Evolutionary conservation across 164 flowering plant species (phyloP), one percentile per base, ranked within the genome.

Genomic region (Tinospora cordifolia): DNA sequence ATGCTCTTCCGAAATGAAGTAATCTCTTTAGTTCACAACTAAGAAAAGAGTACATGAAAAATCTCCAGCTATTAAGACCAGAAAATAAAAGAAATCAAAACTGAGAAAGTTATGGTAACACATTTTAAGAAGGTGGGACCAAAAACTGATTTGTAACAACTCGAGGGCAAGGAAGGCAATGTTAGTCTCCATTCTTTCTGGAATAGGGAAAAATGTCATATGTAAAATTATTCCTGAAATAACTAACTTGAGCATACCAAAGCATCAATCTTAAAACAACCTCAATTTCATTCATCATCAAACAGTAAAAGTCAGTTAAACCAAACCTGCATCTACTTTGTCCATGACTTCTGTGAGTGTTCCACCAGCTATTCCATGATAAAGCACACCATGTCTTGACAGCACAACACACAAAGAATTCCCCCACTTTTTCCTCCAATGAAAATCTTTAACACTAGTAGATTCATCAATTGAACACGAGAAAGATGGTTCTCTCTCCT

Each of bases 281-380:
- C 3, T 51, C 24, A n/a, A 51, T 51, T n/a, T 10, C 46, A 17
- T 49, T 51, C 17, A 51, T n/a, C 59, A 19, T 51, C 22, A 17
- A 10, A 51, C 4, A 51, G 59, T 6, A 59, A 74, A 27, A 70
- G 39, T 24, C n/a, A n/a, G n/a, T 6, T 8, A 76, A 69, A 54
- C 62, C 79, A 66, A 76, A 95, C 99, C 91, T 76, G 97, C 91
- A 84, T 91, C 97, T 75, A 95, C 97, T 76, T 79, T 65, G 34
- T 88, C 91, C 87, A 87, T 80, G 38, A 88, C 81, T 72, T 77
- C 66, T 66, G 74, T 75, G 46, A 80, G 83, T 70, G 82, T 73
- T 12, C 73, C 75, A 67, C 69, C 81, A 51, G 80, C 64, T 70
- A 63, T 75, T 73, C 97, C 98, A 64, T 66, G 77, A 74, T 87